These are phyloP conservation scores for Delphinella strobiligena DNA, from an alignment of 2,329 filamentous ascomycete species.

Conservation along the genomic window DNA sequence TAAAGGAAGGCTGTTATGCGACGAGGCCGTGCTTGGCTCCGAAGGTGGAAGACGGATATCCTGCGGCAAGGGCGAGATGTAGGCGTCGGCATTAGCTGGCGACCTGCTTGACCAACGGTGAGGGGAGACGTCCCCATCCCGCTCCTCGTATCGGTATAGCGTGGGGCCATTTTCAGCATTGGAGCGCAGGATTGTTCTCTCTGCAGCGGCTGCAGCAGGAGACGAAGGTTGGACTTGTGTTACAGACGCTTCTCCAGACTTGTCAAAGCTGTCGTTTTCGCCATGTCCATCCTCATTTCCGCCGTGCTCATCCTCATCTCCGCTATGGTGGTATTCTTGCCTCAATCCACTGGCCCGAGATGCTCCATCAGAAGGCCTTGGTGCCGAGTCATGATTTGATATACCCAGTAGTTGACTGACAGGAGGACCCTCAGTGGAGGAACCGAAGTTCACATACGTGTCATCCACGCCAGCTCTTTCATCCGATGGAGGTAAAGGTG, in stretches of 20 bases:
- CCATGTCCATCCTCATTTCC: slow-evolving; percentile 12
- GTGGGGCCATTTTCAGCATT: not conserved
- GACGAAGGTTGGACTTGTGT: slow-evolving; percentile 23
- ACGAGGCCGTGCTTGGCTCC: not conserved
- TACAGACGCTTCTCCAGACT: slow-evolving; percentile 6
- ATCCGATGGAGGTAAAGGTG: slow-evolving; percentile 26
- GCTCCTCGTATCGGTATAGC: not conserved
- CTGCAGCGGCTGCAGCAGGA: slow-evolving; percentile 30
- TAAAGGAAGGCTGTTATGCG: slow-evolving; percentile 11
- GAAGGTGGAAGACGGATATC: no score
- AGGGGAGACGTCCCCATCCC: not conserved
- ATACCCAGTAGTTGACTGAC: not conserved
- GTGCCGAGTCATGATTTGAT: not conserved
- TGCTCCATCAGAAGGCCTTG: not conserved
- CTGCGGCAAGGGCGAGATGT: no score
- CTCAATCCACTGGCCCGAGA: not conserved
- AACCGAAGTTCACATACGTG: slow-evolving; percentile 28
- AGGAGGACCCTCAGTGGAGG: slow-evolving; percentile 1
- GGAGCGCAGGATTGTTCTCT: slow-evolving; percentile 12
- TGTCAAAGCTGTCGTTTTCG: not conserved
- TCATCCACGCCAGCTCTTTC: slow-evolving; percentile 28
- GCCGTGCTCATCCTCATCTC: slow-evolving; percentile 9
- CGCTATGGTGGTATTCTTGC: slow-evolving; percentile 23
- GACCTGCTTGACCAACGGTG: no score
- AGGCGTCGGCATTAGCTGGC: no score